A percentile compares a stretch with the other conserved stretches of the same genome.
Evolutionary conservation across 305 asterid species (phyloP).

Genomic region (Euphrasia arctica): DNA sequence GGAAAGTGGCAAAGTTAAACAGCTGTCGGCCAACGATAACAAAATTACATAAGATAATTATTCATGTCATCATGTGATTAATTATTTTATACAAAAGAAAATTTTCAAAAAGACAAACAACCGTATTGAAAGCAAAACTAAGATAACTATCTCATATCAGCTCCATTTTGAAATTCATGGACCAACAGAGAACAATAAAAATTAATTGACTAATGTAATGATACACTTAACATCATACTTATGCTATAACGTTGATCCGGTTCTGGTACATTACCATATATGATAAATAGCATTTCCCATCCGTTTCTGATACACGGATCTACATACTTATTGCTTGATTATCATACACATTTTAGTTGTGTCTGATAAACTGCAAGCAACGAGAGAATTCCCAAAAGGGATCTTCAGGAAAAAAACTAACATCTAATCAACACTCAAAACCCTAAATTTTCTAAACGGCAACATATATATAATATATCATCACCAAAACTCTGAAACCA

Average conservation of each 20-base stretch:
- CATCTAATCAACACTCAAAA: conserved; percentile 8
- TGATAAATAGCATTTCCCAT: conserved; percentile 4
- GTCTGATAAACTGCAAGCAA: not conserved
- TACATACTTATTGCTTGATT: not conserved
- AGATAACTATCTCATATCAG: not conserved
- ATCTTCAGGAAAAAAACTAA: not conserved
- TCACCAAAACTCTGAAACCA: conserved; percentile 3
- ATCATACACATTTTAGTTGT: too few relatives aligned
- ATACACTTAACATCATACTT: not conserved
- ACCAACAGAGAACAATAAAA: not conserved
- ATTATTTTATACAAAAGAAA: too few relatives aligned
- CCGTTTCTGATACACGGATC: conserved; percentile 8
- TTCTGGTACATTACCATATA: conserved; percentile 1
- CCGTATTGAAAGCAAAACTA: too few relatives aligned
- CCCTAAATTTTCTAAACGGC: not conserved
- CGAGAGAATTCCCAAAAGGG: conserved; percentile 1
- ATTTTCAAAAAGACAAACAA: too few relatives aligned
- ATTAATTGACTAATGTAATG: not conserved
- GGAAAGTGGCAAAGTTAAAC: not conserved
- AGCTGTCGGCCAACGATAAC: not conserved
- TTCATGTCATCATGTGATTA: too few relatives aligned
- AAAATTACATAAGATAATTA: not conserved
- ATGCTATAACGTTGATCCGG: not conserved
- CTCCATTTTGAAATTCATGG: not conserved
- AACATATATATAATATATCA: not conserved